Percentiles rank a stretch among this genome's conserved stretches.
Conservation (phyloP, 768 basidiomycete species). For the Phlegmacium glaucopus region DNA sequence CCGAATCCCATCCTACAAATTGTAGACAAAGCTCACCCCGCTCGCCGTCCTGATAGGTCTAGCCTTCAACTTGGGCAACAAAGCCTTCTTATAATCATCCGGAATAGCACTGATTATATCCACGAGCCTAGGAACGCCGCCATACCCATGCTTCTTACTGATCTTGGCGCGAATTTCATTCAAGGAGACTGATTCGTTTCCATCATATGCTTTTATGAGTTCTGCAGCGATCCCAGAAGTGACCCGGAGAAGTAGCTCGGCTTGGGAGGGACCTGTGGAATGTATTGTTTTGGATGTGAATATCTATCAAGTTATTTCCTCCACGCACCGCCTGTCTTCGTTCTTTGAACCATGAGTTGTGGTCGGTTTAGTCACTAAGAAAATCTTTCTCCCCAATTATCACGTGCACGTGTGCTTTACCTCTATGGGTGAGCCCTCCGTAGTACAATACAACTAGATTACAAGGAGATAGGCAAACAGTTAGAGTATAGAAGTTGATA, state of each 20-base stretch:
- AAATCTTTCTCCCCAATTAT: too few species aligned
- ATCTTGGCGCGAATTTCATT: constrained; percentile 85
- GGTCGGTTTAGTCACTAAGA: too few species aligned
- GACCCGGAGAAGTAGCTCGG: constrained; percentile 84
- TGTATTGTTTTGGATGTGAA: too few species aligned
- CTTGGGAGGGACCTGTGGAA: constrained; percentile 71
- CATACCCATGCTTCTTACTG: constrained; percentile 86
- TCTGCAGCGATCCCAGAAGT: constrained; percentile 95
- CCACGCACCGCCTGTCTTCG: constrained; percentile 14
- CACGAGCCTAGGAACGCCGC: constrained; percentile 88
- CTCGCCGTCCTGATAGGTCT: constrained; percentile 96
- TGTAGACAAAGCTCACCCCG: constrained; percentile 58
- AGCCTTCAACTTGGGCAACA: constrained; percentile 87
- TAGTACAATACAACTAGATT: too few species aligned
- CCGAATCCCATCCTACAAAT: neutral
- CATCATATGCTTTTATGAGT: constrained; percentile 84
- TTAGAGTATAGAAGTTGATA: too few species aligned
- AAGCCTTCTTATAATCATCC: constrained; percentile 91
- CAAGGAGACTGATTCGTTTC: constrained; percentile 73
- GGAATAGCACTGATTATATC: constrained; percentile 99
- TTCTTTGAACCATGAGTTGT: constrained; percentile 15
- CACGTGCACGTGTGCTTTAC: too few species aligned
- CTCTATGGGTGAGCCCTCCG: too few species aligned
- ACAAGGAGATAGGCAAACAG: too few species aligned
- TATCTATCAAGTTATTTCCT: neutral